Conservation (phyloP, 2,329 filamentous ascomycete species). For the Pleoardoris graminearum region DNA sequence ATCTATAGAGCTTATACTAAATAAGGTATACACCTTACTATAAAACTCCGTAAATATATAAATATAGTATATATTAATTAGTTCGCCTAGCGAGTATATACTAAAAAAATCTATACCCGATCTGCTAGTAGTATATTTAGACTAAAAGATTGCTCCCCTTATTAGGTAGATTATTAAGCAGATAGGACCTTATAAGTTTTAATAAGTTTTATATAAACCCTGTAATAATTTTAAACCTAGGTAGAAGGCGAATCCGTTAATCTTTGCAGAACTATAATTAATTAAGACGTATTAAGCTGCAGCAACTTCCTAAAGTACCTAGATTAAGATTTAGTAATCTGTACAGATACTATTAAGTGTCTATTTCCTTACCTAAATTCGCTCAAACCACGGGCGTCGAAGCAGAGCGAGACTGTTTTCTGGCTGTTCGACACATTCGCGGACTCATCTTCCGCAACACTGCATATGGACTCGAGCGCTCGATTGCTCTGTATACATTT, state of each 20-base stretch:
- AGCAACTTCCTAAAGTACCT: constrained; percentile 26
- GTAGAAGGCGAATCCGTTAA: constrained; percentile 24
- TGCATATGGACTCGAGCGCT: constrained; percentile 16
- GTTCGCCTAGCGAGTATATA: constrained; percentile 19
- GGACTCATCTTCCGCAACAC: constrained; percentile 9
- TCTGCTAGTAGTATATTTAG: constrained; percentile 4
- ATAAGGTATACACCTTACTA: constrained; percentile 23
- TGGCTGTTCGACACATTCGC: constrained; percentile 6
- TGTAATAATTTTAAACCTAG: constrained; percentile 17
- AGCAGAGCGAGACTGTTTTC: constrained; percentile 17
- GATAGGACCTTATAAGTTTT: constrained; percentile 15
- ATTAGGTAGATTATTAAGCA: constrained; percentile 20
- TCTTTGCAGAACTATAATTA: constrained; percentile 15
- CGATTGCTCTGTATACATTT: no score
- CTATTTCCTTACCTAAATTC: constrained; percentile 20
- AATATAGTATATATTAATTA: constrained; percentile 22
- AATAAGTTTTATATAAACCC: constrained; percentile 1
- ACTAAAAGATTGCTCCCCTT: constrained; percentile 20
- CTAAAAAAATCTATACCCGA: constrained; percentile 9
- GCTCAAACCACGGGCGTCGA: constrained; percentile 23
- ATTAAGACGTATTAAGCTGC: constrained; percentile 20
- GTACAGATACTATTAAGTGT: background rate
- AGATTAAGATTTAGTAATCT: constrained; percentile 14
- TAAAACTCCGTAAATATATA: constrained; percentile 16
- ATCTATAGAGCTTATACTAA: constrained; percentile 23